Evolutionary conservation across 1,284 basidiomycete species (phyloP), one percentile per base, ranked within the genome.

Genomic region (Chalciporus sp.): DNA sequence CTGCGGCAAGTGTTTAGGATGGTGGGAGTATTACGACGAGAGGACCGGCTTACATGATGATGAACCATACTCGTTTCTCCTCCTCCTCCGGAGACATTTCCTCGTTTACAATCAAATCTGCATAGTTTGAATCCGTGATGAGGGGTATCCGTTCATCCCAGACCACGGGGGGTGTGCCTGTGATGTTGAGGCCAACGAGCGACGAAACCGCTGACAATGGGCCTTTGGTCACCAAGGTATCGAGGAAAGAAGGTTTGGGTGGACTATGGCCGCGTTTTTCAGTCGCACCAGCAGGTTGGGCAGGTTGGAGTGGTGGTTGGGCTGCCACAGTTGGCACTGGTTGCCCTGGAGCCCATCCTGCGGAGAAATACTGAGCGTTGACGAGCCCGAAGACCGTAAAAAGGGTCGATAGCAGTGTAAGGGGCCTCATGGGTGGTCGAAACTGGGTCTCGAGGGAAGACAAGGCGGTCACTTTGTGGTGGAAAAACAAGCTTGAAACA

Each of bases 331-430:
- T 64, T 6, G 74, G 67, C 8, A 74, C 73, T 5, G 80, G 71
- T 65, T 90, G 83, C 29, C 88, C 88, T 3, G 89, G 90, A 33
- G 74, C 65, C 90, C 89, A 91, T n/a, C 89, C 89, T 26, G 76
- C 74, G 3, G 88, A 90, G 68, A 90, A 85, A 68, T 90, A 90
- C 58, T 89, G 84, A 10, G 86, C 87, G 44, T 69, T 72, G 41
- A 68, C 76, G 17, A 76, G 72, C 14, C 68, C 65, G 44, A 69
- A 67, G 49, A 71, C 65, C 16, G 58, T 61, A 50, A 83, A 48
- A 20, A 69, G 49, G 72, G 63, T 59, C 76, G 64, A 52, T 70
- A 65, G 31, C 74, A 61, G 39, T 61, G 58, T 48, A 66, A 68
- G 55, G 75, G 57, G 14, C 74, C 76, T 85, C 86, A 88, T 88